A percentile compares a stretch with the other conserved stretches of the same genome.
These are phyloP conservation scores for Aspergillus nidulans DNA, from an alignment of 495 filamentous ascomycete species.

Conservation along the genomic window DNA sequence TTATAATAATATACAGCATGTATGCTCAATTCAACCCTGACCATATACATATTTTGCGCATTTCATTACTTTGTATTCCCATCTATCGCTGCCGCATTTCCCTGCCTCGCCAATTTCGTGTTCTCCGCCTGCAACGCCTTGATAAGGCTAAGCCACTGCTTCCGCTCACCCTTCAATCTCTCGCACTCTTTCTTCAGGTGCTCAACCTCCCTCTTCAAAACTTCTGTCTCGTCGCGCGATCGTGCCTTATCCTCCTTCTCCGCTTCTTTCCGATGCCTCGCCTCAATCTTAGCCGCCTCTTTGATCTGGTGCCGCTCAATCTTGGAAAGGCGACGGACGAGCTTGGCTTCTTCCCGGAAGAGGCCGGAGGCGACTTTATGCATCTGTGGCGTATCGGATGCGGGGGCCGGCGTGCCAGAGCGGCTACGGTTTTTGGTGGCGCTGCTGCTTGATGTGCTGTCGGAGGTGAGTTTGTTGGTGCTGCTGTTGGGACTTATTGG, in stretches of 20 bases:
- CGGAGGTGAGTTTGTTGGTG: neutral
- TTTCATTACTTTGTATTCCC: neutral
- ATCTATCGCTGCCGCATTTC: neutral
- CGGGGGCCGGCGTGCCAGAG: neutral
- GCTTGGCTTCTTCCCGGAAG: slow-evolving; percentile 35
- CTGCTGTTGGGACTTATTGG: slow-evolving; percentile 18
- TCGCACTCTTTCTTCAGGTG: slow-evolving; percentile 52
- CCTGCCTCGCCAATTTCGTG: slow-evolving; percentile 27
- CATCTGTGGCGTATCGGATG: neutral
- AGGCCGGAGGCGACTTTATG: slow-evolving; percentile 30
- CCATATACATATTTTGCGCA: neutral
- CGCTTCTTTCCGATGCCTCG: slow-evolving; percentile 49
- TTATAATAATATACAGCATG: neutral
- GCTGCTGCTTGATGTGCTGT: slow-evolving; percentile 3
- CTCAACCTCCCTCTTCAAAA: slow-evolving; percentile 51
- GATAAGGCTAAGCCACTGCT: slow-evolving; percentile 59
- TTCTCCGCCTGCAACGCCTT: slow-evolving; percentile 65
- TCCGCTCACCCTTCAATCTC: slow-evolving; percentile 53
- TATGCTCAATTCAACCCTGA: neutral
- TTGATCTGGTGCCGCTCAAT: slow-evolving; percentile 32
- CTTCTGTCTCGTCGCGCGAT: slow-evolving; percentile 41
- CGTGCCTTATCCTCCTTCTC: slow-evolving; percentile 57
- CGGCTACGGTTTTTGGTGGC: slow-evolving; percentile 13
- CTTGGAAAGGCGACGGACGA: slow-evolving; percentile 5
- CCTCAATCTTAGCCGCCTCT: slow-evolving; percentile 39